Percentiles rank a stretch among this genome's conserved stretches.
phyloP scores from a whole-genome alignment of 208 protist genomes.

The Trypanosomatidae sp. region DNA sequence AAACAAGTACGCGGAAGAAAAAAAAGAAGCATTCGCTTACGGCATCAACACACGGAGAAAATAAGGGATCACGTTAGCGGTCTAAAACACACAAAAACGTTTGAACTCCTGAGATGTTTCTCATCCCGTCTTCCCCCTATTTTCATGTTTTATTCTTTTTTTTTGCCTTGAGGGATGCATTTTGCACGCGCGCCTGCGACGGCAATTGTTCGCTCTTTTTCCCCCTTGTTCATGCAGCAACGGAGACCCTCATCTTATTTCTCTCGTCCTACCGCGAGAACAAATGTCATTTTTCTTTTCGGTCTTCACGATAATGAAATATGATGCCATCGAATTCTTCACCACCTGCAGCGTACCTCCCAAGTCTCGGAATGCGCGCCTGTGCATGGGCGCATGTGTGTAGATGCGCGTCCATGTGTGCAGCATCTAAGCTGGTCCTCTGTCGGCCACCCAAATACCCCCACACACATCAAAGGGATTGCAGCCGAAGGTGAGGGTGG shows the following conservation, averaged over 20 bases:
- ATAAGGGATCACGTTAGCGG: not conserved
- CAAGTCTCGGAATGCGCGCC: not conserved
- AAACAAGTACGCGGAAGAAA: not conserved
- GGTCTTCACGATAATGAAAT: conserved; percentile 20
- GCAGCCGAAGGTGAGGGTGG: not conserved
- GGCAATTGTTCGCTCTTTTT: not conserved
- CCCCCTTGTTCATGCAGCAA: not conserved
- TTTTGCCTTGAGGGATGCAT: not conserved
- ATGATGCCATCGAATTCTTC: not conserved
- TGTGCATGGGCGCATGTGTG: not conserved
- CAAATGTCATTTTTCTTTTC: conserved; percentile 7
- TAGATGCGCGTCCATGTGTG: not conserved
- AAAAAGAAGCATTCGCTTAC: not conserved
- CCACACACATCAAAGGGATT: not conserved
- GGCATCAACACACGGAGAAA: not conserved
- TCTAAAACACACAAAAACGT: not conserved
- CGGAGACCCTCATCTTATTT: conserved; percentile 1
- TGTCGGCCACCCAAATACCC: not conserved
- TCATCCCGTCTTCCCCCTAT: not conserved
- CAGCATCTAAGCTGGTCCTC: not conserved
- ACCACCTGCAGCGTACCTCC: not conserved
- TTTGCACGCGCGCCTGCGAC: not conserved
- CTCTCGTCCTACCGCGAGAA: not conserved
- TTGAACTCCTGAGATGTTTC: not conserved
- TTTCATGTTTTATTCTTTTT: not conserved